phyloP scores from a whole-genome alignment of 2,329 filamentous ascomycete species.

The Parastagonospora avenae region DNA sequence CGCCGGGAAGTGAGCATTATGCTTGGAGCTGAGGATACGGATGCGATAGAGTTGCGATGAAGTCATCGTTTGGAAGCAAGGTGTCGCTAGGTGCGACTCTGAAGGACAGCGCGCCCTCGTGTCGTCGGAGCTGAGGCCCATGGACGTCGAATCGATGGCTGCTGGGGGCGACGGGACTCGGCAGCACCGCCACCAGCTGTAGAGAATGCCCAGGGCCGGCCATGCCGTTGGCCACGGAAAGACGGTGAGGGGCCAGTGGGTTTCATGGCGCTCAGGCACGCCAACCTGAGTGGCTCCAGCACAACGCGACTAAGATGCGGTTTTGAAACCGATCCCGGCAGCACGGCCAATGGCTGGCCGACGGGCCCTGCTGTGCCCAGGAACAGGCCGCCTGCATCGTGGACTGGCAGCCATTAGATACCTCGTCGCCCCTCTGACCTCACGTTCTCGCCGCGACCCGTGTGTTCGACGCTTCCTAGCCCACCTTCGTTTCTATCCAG shows the following conservation, averaged over 20 bases:
- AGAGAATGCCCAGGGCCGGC: slow-evolving; percentile 1
- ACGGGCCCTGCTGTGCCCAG: not conserved
- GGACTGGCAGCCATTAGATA: slow-evolving; percentile 34
- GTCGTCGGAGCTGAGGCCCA: not conserved
- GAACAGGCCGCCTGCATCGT: slow-evolving; percentile 8
- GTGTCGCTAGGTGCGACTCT: not conserved
- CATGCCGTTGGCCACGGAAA: slow-evolving; percentile 15
- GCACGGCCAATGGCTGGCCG: slow-evolving; percentile 22
- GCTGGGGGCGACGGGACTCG: not conserved
- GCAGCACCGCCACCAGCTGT: slow-evolving; percentile 1
- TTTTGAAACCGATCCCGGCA: slow-evolving; percentile 14
- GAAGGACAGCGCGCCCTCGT: not conserved
- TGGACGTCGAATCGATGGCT: not conserved
- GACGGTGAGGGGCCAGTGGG: slow-evolving; percentile 27
- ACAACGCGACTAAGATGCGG: slow-evolving; percentile 23
- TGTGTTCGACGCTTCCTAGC: slow-evolving; percentile 21
- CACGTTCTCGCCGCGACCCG: slow-evolving; percentile 16
- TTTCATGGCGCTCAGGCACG: slow-evolving; percentile 37
- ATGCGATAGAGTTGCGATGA: too few species aligned
- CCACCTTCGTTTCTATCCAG: slow-evolving; percentile 32
- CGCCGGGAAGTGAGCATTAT: slow-evolving; percentile 2
- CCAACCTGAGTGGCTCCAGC: slow-evolving; percentile 24
- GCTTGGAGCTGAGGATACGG: not conserved
- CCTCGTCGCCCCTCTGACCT: slow-evolving; percentile 22
- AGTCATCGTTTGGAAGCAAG: too few species aligned